Evolutionary conservation across 2,329 filamentous ascomycete species (phyloP).

Genomic region (Exophiala dermatitidis): DNA sequence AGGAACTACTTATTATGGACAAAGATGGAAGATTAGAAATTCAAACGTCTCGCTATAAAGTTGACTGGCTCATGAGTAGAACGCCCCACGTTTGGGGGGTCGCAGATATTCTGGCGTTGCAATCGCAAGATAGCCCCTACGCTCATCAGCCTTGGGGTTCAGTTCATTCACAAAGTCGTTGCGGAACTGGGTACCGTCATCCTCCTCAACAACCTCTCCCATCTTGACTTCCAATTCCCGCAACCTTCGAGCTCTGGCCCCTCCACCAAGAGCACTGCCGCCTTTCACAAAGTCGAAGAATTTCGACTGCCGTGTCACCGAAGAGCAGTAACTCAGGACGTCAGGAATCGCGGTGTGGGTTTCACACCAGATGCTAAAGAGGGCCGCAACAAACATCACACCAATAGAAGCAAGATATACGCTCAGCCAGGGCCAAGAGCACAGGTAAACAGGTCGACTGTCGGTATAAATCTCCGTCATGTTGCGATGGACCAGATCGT

Average conservation of each 20-base stretch:
- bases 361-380: slow-evolving; percentile 19
- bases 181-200: slow-evolving; percentile 1
- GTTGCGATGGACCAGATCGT: neutral
- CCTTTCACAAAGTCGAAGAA: slow-evolving; percentile 12
- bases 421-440: slow-evolving; percentile 11
- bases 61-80: slow-evolving; percentile 1
- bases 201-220: slow-evolving; percentile 9
- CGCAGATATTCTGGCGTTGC: slow-evolving; percentile 11
- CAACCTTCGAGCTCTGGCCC: slow-evolving; percentile 5
- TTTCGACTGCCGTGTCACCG: slow-evolving; percentile 15
- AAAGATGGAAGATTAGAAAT: neutral
- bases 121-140: slow-evolving; percentile 4
- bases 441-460: slow-evolving; percentile 9
- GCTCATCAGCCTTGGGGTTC: neutral
- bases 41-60: neutral
- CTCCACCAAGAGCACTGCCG: slow-evolving; percentile 8
- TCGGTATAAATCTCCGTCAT: slow-evolving; percentile 6
- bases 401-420: slow-evolving; percentile 14
- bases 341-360: slow-evolving; percentile 15
- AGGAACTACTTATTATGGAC: neutral
- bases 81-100: slow-evolving; percentile 5
- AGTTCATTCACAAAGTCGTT: slow-evolving; percentile 11
- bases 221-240: slow-evolving; percentile 9
- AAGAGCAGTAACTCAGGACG: slow-evolving; percentile 18
- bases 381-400: slow-evolving; percentile 16